Base-by-base conservation (phyloP, 441 rosid species). In the Mallotus japonicus region DNA sequence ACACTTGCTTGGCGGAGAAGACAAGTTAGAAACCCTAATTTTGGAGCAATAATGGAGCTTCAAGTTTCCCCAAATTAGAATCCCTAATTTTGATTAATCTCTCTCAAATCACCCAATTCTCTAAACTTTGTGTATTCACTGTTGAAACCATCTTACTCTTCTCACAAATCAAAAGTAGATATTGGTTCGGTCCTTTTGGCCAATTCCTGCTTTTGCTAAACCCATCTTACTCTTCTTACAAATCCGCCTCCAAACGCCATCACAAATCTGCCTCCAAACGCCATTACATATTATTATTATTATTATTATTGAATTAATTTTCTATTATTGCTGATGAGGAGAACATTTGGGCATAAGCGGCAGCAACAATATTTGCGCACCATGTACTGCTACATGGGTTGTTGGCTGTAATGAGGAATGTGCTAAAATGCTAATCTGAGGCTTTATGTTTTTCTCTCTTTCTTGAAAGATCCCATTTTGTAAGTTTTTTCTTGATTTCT, bases 201-300 rank as follows among this genome's bases (percentile, higher is more conserved):
- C n/a, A n/a, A n/a, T 44, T 57, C 54, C 77, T 17, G 53, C 69
- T 8, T 49, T 59, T 24, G n/a, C 40, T 20, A 5, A 73, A 49
- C 76, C 75, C 75, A 4, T 77, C 77, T 67, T 74, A 68, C 46
- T 10, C 51, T 76, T 66, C 13, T 81, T 90, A 76, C 83, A 78
- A 78, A 68, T 79, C 88, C 85, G 91, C 88, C 91, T n/a, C n/a
- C n/a, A n/a, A n/a, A n/a, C n/a, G n/a, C n/a, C n/a, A n/a, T n/a
- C n/a, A n/a, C n/a, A n/a, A n/a, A n/a, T n/a, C n/a, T n/a, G n/a
- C n/a, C 28, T 89, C 92, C 89, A 88, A 85, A 78, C 75, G 90
- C 88, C 90, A 85, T 82, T 50, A 87, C 89, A 87, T 77, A 3
- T n/a, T n/a, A n/a, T n/a, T n/a, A 7, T 10, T 14, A 24, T 58